Base-by-base conservation (phyloP, 768 basidiomycete genomes). In the Boletus rubroflammeus region DNA sequence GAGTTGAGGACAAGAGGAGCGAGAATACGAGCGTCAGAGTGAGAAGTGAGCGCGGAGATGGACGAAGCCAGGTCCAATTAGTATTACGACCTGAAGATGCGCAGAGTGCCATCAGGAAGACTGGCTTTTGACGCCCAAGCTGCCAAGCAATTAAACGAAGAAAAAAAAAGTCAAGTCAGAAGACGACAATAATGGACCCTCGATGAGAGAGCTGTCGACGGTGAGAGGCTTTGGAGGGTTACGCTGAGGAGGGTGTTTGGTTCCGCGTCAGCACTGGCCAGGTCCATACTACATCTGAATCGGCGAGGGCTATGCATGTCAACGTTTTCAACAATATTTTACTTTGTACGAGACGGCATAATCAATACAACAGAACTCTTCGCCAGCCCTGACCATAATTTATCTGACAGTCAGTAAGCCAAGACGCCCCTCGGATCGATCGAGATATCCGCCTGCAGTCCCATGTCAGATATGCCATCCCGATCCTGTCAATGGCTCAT, bases 1-100 rank as follows among this genome's bases (percentile, higher is more conserved):
- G 51, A 10, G 45, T 58, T 4, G 58, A 55, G 17, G 61, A 60
- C 0, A 68, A 14, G 5, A 67, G 9, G 31, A 47, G 11, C 0
- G 68, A 55, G 47, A 60, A 39, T 1, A 55, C 25, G 29, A 59
- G 15, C 0, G 50, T 35, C 4, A 65, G 36, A 28, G 50, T 6
- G 45, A 66, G 29, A n/a, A 49, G 19, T 2, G 47, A 11, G 17
- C 13, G 40, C 5, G 52, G 19, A 35, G 41, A 47, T 35, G 21
- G 55, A 35, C 29, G 7, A 40, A 44, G 44, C 40, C 29, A 50
- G 17, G 36, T 50, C 55, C 53, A 60, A 46, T 48, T n/a, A n/a
- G n/a, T n/a, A n/a, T n/a, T 41, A 47, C 3, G 48, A 39, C 47
- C 34, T 10, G 43, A 52, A 35, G 40, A 36, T 1, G 15, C 28